phyloP scores from a whole-genome alignment of 2,329 filamentous ascomycete species.

The Fusarium sp. region DNA sequence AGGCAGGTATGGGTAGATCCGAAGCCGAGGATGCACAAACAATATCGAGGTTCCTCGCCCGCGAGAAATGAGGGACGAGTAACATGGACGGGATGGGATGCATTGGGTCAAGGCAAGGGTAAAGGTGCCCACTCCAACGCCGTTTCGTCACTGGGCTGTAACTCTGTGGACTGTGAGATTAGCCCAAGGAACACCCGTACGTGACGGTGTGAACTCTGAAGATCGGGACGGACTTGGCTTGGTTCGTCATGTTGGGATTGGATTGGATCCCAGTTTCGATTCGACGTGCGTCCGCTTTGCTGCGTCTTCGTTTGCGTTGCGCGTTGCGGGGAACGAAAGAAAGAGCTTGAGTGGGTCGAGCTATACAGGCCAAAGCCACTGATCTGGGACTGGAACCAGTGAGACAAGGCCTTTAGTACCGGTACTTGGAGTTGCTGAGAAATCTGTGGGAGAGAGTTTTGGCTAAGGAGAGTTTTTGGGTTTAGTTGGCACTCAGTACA shows the following conservation, averaged over 20 bases:
- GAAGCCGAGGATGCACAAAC: constrained; percentile 40
- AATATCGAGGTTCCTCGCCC: constrained; percentile 41
- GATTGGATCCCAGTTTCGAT: constrained; percentile 23
- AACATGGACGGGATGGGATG: constrained; percentile 39
- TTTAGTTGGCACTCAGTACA: neutral
- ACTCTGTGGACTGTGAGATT: constrained; percentile 41
- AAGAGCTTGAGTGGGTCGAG: constrained; percentile 39
- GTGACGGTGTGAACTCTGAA: constrained; percentile 48
- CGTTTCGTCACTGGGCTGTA: constrained; percentile 36
- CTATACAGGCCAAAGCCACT: constrained; percentile 36
- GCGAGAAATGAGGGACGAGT: constrained; percentile 42
- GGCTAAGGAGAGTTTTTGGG: constrained; percentile 5
- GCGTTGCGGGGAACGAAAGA: constrained; percentile 45
- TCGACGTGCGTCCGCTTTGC: neutral
- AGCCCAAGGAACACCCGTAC: constrained; percentile 32
- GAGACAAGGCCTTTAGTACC: constrained; percentile 26
- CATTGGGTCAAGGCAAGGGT: constrained; percentile 8
- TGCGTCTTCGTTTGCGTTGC: constrained; percentile 6
- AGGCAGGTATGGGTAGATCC: constrained; percentile 38
- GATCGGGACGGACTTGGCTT: constrained; percentile 48
- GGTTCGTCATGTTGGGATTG: constrained; percentile 12
- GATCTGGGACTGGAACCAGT: constrained; percentile 43
- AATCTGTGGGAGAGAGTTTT: constrained; percentile 13
- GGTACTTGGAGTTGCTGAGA: constrained; percentile 19
- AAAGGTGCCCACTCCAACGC: constrained; percentile 36